Conservation (phyloP, 805 yeast species). For the Candida parachauliodes region DNA sequence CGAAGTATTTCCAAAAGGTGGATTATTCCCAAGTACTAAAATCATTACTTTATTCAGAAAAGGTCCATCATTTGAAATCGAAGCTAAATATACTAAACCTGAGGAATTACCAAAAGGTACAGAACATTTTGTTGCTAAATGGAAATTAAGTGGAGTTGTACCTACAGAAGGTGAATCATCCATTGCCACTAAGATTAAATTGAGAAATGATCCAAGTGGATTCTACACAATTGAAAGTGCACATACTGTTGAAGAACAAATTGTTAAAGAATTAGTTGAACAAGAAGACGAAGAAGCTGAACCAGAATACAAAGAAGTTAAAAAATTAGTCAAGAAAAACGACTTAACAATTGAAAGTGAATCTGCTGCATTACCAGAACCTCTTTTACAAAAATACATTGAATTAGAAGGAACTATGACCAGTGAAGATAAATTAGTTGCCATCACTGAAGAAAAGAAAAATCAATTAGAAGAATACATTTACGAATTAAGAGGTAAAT, state of each 20-base stretch:
- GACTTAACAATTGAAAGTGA: constrained; percentile 60
- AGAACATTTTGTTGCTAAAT: constrained; percentile 66
- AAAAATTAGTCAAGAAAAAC: constrained; percentile 90
- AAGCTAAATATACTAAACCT: constrained; percentile 80
- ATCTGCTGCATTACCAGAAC: constrained; percentile 60
- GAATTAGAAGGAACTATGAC: constrained; percentile 84
- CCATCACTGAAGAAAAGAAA: constrained; percentile 98
- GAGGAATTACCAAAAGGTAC: constrained; percentile 70
- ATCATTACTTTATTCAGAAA: constrained; percentile 90
- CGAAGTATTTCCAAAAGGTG: constrained; percentile 96
- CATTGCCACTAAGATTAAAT: constrained; percentile 85
- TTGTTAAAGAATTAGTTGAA: constrained; percentile 85
- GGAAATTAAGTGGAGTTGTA: constrained; percentile 84
- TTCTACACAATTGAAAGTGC: constrained; percentile 92
- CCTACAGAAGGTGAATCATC: constrained; percentile 72
- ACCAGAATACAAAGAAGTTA: constrained; percentile 85
- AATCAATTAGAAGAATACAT: constrained; percentile 98
- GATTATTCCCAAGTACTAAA: constrained; percentile 91
- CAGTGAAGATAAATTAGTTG: constrained; percentile 91
- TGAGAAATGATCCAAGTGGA: constrained; percentile 97
- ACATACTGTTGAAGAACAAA: constrained; percentile 87
- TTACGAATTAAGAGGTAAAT: constrained; percentile 93
- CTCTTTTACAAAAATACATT: constrained; percentile 53
- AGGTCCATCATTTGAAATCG: constrained; percentile 72
- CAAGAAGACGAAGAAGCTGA: constrained; percentile 60